These are phyloP conservation scores for Suaeda aralocaspica DNA, from an alignment of 148 eudicot species.

Conservation along the genomic window DNA sequence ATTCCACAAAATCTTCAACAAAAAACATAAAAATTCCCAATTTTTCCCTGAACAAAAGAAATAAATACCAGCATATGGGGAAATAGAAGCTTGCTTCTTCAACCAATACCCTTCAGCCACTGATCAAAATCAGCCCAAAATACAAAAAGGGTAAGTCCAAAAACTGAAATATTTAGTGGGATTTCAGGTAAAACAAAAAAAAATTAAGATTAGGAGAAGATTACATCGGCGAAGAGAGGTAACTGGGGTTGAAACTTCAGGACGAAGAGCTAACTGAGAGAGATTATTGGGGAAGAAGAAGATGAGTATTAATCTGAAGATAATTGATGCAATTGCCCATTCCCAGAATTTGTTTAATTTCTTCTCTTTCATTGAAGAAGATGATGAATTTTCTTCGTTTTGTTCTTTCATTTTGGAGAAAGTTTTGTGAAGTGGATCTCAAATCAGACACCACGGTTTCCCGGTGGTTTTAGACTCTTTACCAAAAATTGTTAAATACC, in stretches of 20 bases:
- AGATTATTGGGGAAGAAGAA: slow-evolving; percentile 58
- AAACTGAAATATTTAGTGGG: not conserved
- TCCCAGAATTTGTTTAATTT: slow-evolving; percentile 47
- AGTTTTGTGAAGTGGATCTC: slow-evolving; percentile 9
- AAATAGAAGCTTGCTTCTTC: slow-evolving; percentile 72
- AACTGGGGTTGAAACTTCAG: slow-evolving; percentile 92
- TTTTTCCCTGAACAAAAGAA: too few species aligned
- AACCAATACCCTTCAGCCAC: slow-evolving; percentile 98
- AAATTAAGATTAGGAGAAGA: slow-evolving; percentile 17
- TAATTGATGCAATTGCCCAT: slow-evolving; percentile 57
- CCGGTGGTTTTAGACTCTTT: too few species aligned
- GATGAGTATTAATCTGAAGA: slow-evolving; percentile 53
- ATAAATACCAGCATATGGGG: slow-evolving; percentile 81
- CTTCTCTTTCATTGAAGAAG: slow-evolving; percentile 17
- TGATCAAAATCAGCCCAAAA: slow-evolving; percentile 19
- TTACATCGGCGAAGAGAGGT: slow-evolving; percentile 92
- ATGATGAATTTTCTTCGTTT: not conserved
- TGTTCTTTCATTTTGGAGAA: not conserved
- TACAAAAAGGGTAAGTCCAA: slow-evolving; percentile 1
- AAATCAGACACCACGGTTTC: too few species aligned
- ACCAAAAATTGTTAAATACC: too few species aligned
- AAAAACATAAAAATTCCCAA: not conserved
- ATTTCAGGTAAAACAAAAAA: too few species aligned
- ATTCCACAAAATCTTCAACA: not conserved
- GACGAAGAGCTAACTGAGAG: slow-evolving; percentile 53